Conservation (phyloP, 306 rosid species). For the Albizia julibrissin region DNA sequence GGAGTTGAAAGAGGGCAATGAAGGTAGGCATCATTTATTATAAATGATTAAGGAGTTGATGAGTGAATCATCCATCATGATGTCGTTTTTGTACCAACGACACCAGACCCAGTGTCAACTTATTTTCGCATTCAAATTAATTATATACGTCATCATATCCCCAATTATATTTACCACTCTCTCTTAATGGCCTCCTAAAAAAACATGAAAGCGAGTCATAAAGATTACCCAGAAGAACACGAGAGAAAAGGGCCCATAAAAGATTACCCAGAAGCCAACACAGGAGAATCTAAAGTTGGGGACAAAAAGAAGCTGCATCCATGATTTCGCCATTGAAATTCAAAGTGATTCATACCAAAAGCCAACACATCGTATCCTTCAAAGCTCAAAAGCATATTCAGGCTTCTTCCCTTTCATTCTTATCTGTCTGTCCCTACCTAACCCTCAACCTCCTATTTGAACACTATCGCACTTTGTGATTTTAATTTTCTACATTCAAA, state of each 20-base stretch:
- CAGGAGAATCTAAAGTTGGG: neutral
- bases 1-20: neutral
- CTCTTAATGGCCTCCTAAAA: too few species aligned
- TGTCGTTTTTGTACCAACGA: neutral
- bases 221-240: too few species aligned
- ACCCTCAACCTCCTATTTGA: neutral
- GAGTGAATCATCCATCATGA: neutral
- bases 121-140: neutral
- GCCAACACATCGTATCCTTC: slow-evolving; percentile 4
- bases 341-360: neutral
- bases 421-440: neutral
- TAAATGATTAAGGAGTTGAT: neutral
- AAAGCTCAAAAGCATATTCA: neutral
- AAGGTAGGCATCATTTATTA: neutral
- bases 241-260: neutral
- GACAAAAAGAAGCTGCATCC: slow-evolving; percentile 18
- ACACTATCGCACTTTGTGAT: neutral
- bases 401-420: neutral
- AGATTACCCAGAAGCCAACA: neutral
- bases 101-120: neutral
- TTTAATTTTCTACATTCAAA: neutral
- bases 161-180: neutral
- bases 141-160: neutral
- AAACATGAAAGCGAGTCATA: too few species aligned
- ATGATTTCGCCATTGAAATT: slow-evolving; percentile 1